Percentiles rank a stretch among this genome's conserved stretches.
Evolutionary conservation across 805 yeast genomes (phyloP).

Genomic region (Spathaspora passalidarum): DNA sequence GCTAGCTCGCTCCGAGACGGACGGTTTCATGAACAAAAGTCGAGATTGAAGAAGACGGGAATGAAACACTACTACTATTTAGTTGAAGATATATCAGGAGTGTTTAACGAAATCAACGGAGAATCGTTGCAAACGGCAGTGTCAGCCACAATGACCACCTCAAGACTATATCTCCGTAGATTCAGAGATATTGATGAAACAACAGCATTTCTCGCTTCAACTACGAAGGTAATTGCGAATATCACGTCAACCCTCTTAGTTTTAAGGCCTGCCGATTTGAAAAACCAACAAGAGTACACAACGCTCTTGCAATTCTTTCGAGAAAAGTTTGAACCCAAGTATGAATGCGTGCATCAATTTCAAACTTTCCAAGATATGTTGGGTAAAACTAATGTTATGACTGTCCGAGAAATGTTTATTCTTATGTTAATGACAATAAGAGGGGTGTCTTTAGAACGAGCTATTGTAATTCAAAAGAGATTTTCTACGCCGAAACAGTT

Average conservation of each 20-base stretch:
- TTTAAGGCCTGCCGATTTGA: slow-evolving; percentile 48
- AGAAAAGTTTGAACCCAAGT: slow-evolving; percentile 36
- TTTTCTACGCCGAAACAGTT: slow-evolving; percentile 69
- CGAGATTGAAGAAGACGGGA: slow-evolving; percentile 67
- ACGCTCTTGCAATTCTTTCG: slow-evolving; percentile 41
- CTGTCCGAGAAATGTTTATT: slow-evolving; percentile 73
- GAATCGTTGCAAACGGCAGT: slow-evolving; percentile 77
- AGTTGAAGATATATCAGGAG: slow-evolving; percentile 62
- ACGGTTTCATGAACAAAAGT: slow-evolving; percentile 82
- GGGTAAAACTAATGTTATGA: slow-evolving; percentile 65
- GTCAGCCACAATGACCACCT: slow-evolving; percentile 62
- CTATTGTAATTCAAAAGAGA: slow-evolving; percentile 65
- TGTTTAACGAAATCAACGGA: slow-evolving; percentile 21
- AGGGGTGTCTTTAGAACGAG: slow-evolving; percentile 86
- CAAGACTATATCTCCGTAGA: slow-evolving; percentile 63
- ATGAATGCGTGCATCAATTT: slow-evolving; percentile 36
- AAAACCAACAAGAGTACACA: slow-evolving; percentile 50
- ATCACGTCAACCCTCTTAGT: slow-evolving; percentile 39
- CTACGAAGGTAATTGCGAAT: slow-evolving; percentile 44
- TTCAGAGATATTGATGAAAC: slow-evolving; percentile 77
- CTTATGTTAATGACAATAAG: slow-evolving; percentile 73
- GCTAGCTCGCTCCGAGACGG: slow-evolving; percentile 83
- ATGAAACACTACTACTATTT: slow-evolving; percentile 67
- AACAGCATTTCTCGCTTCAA: slow-evolving; percentile 50
- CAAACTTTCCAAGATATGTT: slow-evolving; percentile 58